Evolutionary conservation across 179 eudicot genomes (phyloP), one percentile per base, ranked within the genome.

Genomic region (Actinidia arguta): DNA sequence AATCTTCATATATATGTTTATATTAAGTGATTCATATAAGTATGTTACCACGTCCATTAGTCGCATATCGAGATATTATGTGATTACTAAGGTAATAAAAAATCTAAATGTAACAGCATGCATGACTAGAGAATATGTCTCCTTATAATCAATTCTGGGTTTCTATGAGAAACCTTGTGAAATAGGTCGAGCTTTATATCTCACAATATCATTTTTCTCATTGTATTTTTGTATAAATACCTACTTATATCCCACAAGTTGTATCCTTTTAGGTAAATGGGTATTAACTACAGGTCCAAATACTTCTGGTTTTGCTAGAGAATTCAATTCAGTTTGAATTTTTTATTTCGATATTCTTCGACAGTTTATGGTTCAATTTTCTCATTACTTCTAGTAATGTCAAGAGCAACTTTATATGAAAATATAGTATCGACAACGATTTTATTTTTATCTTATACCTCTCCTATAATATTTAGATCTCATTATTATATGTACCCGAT

Each of bases 161-260:
- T n/a, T 20, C 0, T 74, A 44, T 3, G 39, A 50, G 17, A 74
- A 74, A 25, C 58, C 78, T 74, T 74, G 62, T 31, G 25, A 25
- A 5, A 48, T 58, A 17, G 50, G 58, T 31, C 1, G 10, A 20
- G 24, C 25, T 17, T 74, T 74, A 51, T 74, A 74, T 4, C 59
- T 17, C 17, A 74, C 36, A 74, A 74, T 74, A 20, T 52, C 58
- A 74, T 74, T 74, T 13, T 74, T 74, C 61, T 74, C 78, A 4
- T 74, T 25, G 12, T 4, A 27, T 52, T 74, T 74, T n/a, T 62
- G 42, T 27, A 74, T 62, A 25, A 74, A 74, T 11, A 74, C 58
- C 78, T 59, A 73, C 20, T 73, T 73, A 52, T 20, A 22, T 9
- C 56, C 59, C 22, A 17, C 61, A 51, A 3, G 10, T 51, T 51